Evolutionary conservation across 129 eudicot species (phyloP), one percentile per base, ranked within the genome.

Genomic region (Escallonia herrerae): DNA sequence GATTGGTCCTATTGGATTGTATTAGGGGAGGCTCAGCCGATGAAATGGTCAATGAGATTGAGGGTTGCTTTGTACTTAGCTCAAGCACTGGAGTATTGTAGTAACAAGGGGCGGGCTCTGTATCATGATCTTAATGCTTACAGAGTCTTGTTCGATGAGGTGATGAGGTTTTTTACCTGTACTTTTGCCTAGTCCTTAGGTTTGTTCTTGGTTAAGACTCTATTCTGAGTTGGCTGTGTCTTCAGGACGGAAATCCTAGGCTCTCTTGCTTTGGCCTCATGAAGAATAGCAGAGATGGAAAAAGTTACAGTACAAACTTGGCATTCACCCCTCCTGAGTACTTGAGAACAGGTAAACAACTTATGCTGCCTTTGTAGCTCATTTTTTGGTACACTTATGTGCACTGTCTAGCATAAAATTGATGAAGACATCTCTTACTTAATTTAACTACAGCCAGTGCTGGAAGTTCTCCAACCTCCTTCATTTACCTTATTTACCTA

Each of bases 261-360:
- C 90, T 91, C 63, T 91, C 97, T 46, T 91, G 97, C 74, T 91
- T 87, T 81, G 97, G 97, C 57, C 71, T 91, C 53, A 87, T 91
- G 97, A 91, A 91, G 82, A 91, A 91, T 63, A 91, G 97, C 63
- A 77, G 97, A 79, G 97, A 91, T 77, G 97, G 97, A 33, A 90
- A 90, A 70, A 90, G 97, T 77, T 90, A 90, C 71, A 90, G 97
- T 65, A 91, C 95, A 22, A 91, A 91, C 79, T 79, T 91, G 55
- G 97, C 97, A 55, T 91, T 84, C 76, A 91, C 97, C 60, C 97
- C 97, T 50, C 97, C 97, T 2, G 97, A 91, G 71, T 91, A 91
- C 69, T 76, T 91, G 82, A 77, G 96, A 79, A 91, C 94, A 33
- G 96, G 97, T 91, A 79, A 43, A 10, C 40, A 67, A 12, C 2